These are phyloP conservation scores for Boechera retrofracta DNA, from an alignment of 345 rosid species.

Conservation along the genomic window DNA sequence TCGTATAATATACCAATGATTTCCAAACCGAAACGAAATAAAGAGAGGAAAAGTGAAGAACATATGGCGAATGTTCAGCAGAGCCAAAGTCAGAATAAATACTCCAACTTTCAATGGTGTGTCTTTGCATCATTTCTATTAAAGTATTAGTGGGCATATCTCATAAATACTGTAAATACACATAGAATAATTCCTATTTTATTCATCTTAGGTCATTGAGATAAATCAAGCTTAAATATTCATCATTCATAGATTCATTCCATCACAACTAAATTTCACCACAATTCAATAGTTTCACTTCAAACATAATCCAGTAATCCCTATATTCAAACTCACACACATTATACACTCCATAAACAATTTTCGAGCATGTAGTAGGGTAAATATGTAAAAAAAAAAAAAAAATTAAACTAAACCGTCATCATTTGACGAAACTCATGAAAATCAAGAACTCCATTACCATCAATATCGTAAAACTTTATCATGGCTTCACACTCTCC, in stretches of 20 bases:
- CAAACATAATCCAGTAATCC: neutral
- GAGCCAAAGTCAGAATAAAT: constrained; percentile 28
- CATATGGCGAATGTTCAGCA: constrained; percentile 24
- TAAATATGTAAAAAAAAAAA: neutral
- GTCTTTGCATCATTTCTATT: constrained; percentile 4
- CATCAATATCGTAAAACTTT: constrained; percentile 71
- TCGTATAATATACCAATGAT: neutral
- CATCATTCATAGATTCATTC: constrained; percentile 3
- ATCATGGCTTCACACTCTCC: constrained; percentile 89
- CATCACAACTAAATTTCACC: neutral
- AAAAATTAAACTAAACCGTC: constrained; percentile 40
- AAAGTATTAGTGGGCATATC: neutral
- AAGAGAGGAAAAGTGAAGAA: constrained; percentile 24
- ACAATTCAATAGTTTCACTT: neutral
- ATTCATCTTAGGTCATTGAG: neutral
- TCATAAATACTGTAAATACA: neutral
- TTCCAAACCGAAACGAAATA: constrained; percentile 2
- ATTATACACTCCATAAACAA: constrained; percentile 8
- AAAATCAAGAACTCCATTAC: constrained; percentile 85
- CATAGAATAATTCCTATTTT: neutral
- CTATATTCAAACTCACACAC: constrained; percentile 8
- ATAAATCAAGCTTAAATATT: constrained; percentile 6
- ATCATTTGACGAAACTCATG: constrained; percentile 88
- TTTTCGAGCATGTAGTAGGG: neutral
- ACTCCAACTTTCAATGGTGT: neutral